Conservation (phyloP, 305 asterid genomes). For the Solanum aculeatissimum region DNA sequence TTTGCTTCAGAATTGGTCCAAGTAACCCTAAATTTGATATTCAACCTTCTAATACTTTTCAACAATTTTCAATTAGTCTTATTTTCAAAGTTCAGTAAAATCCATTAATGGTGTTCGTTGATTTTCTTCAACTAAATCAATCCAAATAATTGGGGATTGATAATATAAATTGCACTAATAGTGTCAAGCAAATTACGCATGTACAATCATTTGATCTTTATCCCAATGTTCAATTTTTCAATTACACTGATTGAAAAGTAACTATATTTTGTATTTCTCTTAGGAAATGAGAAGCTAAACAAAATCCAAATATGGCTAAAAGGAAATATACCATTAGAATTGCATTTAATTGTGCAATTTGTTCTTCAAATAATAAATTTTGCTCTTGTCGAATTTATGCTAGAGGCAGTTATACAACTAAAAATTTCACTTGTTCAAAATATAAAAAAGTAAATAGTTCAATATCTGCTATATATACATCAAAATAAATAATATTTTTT, state of each 20-base stretch:
- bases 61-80: background rate
- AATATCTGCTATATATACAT: no score
- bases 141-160: background rate
- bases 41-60: background rate
- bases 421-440: background rate
- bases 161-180: background rate
- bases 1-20: background rate
- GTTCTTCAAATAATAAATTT: background rate
- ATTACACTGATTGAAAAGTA: background rate
- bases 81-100: background rate
- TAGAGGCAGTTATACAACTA: fast-evolving
- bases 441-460: no score
- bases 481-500: no score
- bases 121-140: background rate
- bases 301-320: background rate
- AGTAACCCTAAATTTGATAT: background rate
- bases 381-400: background rate
- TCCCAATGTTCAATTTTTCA: no score
- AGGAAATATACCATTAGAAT: background rate
- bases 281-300: background rate
- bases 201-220: background rate
- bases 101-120: background rate
- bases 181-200: background rate
- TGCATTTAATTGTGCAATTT: background rate
- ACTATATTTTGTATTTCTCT: background rate